Evolutionary conservation across 2,329 filamentous ascomycete species (phyloP), one percentile per base, ranked within the genome.

Genomic region (Trichoderma afroharzianum): DNA sequence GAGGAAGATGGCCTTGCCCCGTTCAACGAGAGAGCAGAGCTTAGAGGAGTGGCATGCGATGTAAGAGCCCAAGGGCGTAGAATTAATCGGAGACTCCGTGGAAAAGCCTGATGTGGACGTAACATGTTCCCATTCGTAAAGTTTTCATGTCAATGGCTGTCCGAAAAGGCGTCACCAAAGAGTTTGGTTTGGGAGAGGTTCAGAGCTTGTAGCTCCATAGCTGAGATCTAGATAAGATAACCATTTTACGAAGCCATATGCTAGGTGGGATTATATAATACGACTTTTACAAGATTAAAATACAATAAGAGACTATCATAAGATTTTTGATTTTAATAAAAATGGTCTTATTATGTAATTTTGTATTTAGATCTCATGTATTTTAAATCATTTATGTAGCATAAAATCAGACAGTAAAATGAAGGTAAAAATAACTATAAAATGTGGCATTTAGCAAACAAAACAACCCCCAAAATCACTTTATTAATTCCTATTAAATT

Each of bases 1-100:
- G 93, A 94, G 0, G 86, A 80, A 26, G 68, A 63, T 11, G 28
- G 47, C 26, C 69, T 57, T 28, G 11, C 36, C 7, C 63, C 32
- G 12, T 18, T 63, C 24, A 70, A 26, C 24, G 32, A 8, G 3
- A 43, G 33, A 6, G 63, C 21, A 14, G 32, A 28, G 11, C 39
- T 7, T n/a, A 62, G 33, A 47, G n/a, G 6, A 18, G 36, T 8
- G 15, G 14, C 9, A 5, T n/a, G 50, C 4, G 33, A 43, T 14
- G 50, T 12, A 32, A 26, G 36, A 32, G 28, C 28, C 36, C 21
- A 47, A 1, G 26, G 21, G 21, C 28, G 33, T 5, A 32, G 11
- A 14, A 21, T 55, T 36, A 55, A 50, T 39, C 30, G 59, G 62
- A 53, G 11, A n/a, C 15, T 21, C 61, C 53, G 39, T 64, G 47